Evolutionary conservation across 257 asterid species (phyloP).

Genomic region (Gardenia jasminoides): DNA sequence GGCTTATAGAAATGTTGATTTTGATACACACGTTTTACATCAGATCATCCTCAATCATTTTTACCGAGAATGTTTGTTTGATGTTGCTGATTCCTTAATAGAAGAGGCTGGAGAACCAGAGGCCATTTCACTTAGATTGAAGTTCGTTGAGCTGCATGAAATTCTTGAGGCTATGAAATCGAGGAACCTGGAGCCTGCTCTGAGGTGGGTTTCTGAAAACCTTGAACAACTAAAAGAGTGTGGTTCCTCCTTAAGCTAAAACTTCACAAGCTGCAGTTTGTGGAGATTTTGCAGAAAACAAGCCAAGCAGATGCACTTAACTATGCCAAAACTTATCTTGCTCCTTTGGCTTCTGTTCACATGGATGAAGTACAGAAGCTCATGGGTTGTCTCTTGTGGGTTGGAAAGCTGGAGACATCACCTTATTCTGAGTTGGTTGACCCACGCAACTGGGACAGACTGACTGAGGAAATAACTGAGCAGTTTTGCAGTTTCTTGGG

Average conservation of each 20-base stretch:
- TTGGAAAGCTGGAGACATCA: slow-evolving; percentile 47
- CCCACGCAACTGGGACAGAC: slow-evolving; percentile 42
- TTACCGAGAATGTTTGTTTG: slow-evolving; percentile 49
- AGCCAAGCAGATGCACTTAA: slow-evolving; percentile 36
- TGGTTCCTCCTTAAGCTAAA: slow-evolving; percentile 47
- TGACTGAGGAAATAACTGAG: slow-evolving; percentile 38
- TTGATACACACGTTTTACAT: slow-evolving; percentile 37
- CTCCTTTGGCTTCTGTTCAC: slow-evolving; percentile 43
- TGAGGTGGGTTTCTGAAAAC: slow-evolving; percentile 49
- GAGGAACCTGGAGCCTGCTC: slow-evolving; percentile 52
- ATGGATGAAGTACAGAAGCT: slow-evolving; percentile 51
- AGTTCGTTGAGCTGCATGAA: slow-evolving; percentile 48
- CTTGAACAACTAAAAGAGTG: slow-evolving; percentile 32
- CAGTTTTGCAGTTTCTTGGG: slow-evolving; percentile 46
- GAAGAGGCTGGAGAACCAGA: slow-evolving; percentile 54
- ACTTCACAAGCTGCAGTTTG: slow-evolving; percentile 47
- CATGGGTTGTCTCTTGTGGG: slow-evolving; percentile 55
- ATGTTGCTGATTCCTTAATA: slow-evolving; percentile 44
- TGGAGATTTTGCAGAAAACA: slow-evolving; percentile 39
- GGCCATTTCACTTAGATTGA: slow-evolving; percentile 39
- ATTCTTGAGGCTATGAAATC: slow-evolving; percentile 44
- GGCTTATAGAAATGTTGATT: slow-evolving; percentile 45
- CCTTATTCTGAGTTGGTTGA: slow-evolving; percentile 45
- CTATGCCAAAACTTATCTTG: slow-evolving; percentile 39
- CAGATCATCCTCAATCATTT: slow-evolving; percentile 51